phyloP scores from a whole-genome alignment of 306 rosid genomes.

The Rosa multiflora region DNA sequence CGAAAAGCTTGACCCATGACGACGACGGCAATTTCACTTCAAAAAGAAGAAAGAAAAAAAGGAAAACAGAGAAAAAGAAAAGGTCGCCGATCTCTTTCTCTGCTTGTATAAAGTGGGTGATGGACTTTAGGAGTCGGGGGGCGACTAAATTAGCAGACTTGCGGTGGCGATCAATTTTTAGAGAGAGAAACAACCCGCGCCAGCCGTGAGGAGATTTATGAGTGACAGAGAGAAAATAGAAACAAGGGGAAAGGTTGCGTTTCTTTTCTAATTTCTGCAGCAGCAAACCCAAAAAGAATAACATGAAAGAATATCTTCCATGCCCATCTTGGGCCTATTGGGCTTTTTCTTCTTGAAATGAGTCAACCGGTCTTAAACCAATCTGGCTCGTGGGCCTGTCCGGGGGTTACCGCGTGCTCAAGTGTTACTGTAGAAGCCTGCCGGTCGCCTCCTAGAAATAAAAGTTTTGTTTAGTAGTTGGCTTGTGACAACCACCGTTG shows the following conservation, averaged over 20 bases:
- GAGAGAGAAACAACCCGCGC: slow-evolving; percentile 10
- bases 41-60: not conserved
- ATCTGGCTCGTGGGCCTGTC: not conserved
- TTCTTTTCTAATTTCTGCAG: not conserved
- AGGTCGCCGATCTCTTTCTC: not conserved
- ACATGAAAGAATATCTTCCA: too few relatives aligned
- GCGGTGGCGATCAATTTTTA: slow-evolving; percentile 8
- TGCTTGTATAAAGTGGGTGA: too few relatives aligned
- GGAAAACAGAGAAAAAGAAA: not conserved
- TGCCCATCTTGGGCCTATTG: not conserved
- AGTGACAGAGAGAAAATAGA: not conserved
- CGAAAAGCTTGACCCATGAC: slow-evolving; percentile 65
- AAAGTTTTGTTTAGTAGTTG: not conserved
- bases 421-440: too few relatives aligned
- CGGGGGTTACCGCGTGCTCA: not conserved
- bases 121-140: not conserved
- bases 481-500: not conserved
- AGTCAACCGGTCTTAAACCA: not conserved
- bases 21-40: not conserved
- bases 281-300: too few relatives aligned
- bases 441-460: not conserved
- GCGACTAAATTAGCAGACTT: not conserved
- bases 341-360: not conserved
- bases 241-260: slow-evolving; percentile 12
- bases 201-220: not conserved